Base-by-base conservation (phyloP, 441 rosid genomes). In the Breynia disticha region DNA sequence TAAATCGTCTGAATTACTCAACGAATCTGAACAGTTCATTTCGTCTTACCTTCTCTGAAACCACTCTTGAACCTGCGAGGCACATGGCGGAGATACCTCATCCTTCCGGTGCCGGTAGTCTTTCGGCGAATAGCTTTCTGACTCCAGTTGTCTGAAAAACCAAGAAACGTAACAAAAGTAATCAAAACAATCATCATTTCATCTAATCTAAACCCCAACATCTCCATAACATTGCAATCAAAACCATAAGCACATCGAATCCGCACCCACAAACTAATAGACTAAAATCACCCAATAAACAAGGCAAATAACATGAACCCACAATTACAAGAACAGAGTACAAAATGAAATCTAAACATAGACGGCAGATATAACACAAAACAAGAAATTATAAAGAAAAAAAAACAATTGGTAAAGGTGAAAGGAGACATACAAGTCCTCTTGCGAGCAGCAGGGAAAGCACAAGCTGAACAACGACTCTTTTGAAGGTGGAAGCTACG, bases 401-500 rank as follows among this genome's bases (percentile, higher is more conserved):
- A 46, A n/a, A n/a, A n/a, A n/a, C n/a, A n/a, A n/a, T n/a, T n/a
- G n/a, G 48, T 46, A 1, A 46, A 11, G 32, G 4, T 3, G 7
- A 21, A 57, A 2, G 7, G 10, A 7, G 3, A 35, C 44, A n/a
- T 4, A 16, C 86, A 52, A 77, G 84, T 89, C 69, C 95, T 79
- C 85, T 75, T 76, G 71, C 94, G 87, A 43, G 97, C 95, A 43
- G 95, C 86, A 4, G 97, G 97, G 70, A 67, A 90, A 35, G 71
- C 97, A 64, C 97, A 86, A 49, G 86, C 94, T 11, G 86, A 19
- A 64, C 97, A 90, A 2, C 94, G 94, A 69, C 97, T 84, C 79
- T 90, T 87, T 83, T 84, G 96, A 50, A 87, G 93, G 69, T 90
- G 96, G 76, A 84, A 87, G 70, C 91, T 86, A 16, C 97, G 94